These are phyloP conservation scores for Aureobasidium sp. DNA, from an alignment of 2,329 filamentous ascomycete species.

Conservation along the genomic window DNA sequence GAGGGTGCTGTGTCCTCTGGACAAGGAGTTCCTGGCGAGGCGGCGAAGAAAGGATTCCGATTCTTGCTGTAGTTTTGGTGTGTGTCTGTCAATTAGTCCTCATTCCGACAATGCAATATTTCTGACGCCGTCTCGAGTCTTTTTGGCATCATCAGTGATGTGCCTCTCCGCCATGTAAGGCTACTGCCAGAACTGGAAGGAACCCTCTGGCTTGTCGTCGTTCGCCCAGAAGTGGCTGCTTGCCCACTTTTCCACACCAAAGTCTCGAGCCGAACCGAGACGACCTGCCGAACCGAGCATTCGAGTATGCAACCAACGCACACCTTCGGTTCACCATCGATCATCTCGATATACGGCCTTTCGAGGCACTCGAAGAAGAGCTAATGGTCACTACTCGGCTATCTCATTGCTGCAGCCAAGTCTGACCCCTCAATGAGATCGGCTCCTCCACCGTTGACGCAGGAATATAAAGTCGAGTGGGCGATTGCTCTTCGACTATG, in stretches of 20 bases:
- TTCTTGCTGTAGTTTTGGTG: slow-evolving; percentile 45
- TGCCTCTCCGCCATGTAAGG: no score
- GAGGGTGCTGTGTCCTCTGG: slow-evolving; percentile 45
- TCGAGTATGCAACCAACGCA: background rate
- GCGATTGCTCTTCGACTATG: no score
- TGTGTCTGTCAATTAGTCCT: background rate
- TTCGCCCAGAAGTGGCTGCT: no score
- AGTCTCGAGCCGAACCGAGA: background rate
- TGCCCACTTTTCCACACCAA: no score
- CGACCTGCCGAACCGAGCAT: background rate
- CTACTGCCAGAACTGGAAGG: no score
- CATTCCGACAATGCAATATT: background rate
- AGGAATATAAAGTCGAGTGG: background rate
- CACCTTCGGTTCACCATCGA: background rate
- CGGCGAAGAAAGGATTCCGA: slow-evolving; percentile 55
- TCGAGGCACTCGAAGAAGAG: background rate
- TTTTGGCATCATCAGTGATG: no score
- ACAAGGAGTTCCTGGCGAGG: background rate
- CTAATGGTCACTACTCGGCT: background rate
- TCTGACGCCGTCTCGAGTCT: background rate
- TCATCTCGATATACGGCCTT: background rate
- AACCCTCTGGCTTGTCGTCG: no score
- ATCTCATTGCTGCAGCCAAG: background rate
- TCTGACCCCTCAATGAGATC: background rate
- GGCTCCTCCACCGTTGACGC: background rate